Conservation (phyloP, 1,284 basidiomycete species). For the Prillingera fragicola region DNA sequence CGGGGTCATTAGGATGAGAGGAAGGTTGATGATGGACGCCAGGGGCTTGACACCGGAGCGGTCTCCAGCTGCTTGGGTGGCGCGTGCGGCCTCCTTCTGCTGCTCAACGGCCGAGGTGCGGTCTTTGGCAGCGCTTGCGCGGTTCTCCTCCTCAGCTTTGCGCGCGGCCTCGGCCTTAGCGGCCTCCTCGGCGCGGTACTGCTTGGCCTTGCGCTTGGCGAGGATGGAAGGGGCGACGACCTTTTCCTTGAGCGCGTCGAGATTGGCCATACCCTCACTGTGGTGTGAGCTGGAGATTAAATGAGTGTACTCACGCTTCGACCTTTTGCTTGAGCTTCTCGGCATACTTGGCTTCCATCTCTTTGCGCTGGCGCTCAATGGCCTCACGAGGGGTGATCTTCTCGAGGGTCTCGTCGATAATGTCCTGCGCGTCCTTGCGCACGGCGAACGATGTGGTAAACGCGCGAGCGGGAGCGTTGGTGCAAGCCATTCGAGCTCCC, state of each 20-base stretch:
- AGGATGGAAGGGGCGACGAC: constrained; percentile 32
- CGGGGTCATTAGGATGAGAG: constrained; percentile 61
- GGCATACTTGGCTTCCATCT: constrained; percentile 45
- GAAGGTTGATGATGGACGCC: constrained; percentile 69
- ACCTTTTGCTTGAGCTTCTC: constrained; percentile 44
- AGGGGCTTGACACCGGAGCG: constrained; percentile 58
- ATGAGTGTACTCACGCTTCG: constrained; percentile 36
- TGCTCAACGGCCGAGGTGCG: constrained; percentile 52
- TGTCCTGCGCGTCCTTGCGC: constrained; percentile 17
- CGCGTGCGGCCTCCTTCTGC: constrained; percentile 38
- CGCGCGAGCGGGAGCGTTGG: constrained; percentile 2
- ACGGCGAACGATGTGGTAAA: constrained; percentile 1
- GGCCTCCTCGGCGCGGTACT: constrained; percentile 15
- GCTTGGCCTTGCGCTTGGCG: constrained; percentile 27
- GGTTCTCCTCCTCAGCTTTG: constrained; percentile 8
- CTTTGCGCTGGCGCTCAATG: constrained; percentile 41
- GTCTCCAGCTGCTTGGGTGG: constrained; percentile 35
- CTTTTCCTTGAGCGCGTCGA: constrained; percentile 46
- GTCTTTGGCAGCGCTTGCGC: neutral
- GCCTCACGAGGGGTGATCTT: constrained; percentile 40
- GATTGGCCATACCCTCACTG: constrained; percentile 40
- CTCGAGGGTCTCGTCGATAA: constrained; percentile 32
- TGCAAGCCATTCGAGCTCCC: neutral
- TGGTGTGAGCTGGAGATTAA: neutral
- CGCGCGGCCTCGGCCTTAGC: constrained; percentile 8